Evolutionary conservation across 345 rosid genomes (phyloP), one percentile per base, ranked within the genome.

Genomic region (Raphanus sativus): DNA sequence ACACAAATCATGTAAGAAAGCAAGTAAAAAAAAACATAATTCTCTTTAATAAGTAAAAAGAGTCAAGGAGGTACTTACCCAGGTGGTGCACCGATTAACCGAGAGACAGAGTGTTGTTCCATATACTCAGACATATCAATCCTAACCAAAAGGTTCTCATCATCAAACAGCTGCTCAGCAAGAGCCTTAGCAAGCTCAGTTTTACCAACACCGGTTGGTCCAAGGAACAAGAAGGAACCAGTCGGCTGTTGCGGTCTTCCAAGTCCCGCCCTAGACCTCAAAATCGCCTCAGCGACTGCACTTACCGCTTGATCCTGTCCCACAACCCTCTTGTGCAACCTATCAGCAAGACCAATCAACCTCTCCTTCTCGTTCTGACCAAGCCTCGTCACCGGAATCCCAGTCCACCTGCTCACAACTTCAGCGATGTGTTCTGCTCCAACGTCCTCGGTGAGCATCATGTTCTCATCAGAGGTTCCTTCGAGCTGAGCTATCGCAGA

Each of bases 181-280:
- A 94, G 87, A n/a, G 97, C 98, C 85, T 91, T 91, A 0, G 98
- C 92, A 0, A 90, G 94, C 81, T 94, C 97, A 0, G 97, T 94
- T 74, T 91, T 94, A 15, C 98, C 97, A 63, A 94, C 97, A 80
- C 98, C 97, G n/a, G 97, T 90, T 13, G 97, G 98, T 2, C 97
- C 98, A 82, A 90, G 80, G 88, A 94, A 90, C 5, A 91, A 75
- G 83, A 91, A 90, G n/a, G 91, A 87, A 1, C 98, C 97, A 73
- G 97, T 94, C 21, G 97, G 98, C 28, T 94, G 98, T 4, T 94
- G 93, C 1, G 93, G 98, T 81, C 97, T 88, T n/a, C 98, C 97
- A 61, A 91, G 67, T 0, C 98, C 96, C 1, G 98, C 97, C 63
- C 96, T 88, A 6, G 96, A 90, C 79, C 96, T 88, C 45, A 94